Evolutionary conservation across 345 rosid species (phyloP).

Genomic region (Citrus australasica): DNA sequence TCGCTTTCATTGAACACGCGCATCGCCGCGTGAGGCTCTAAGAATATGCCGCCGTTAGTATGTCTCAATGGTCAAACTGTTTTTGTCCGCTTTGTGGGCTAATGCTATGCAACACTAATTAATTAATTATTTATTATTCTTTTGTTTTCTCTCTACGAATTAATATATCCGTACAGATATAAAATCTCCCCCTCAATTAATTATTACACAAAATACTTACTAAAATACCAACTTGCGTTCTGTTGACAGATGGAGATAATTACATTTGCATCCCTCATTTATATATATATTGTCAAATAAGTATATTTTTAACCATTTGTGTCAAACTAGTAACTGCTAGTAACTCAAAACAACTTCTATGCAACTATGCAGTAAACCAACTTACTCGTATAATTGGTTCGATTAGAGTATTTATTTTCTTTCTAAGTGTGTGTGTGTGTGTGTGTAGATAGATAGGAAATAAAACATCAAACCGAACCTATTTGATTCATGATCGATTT

Average conservation of each 20-base stretch:
- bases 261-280: not conserved
- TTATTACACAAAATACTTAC: too few species aligned
- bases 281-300: too few species aligned
- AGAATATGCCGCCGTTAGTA: not conserved
- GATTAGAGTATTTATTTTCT: too few species aligned
- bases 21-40: not conserved
- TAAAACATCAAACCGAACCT: too few species aligned
- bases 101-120: too few species aligned
- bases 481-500: too few species aligned
- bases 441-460: too few species aligned
- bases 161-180: too few species aligned
- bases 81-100: not conserved
- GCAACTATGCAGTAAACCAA: not conserved
- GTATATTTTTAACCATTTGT: not conserved
- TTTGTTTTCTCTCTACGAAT: too few species aligned
- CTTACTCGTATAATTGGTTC: not conserved
- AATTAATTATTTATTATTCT: too few species aligned
- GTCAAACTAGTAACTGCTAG: not conserved
- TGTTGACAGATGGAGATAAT: not conserved
- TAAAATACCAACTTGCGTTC: not conserved
- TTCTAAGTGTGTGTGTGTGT: too few species aligned
- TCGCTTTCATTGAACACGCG: not conserved
- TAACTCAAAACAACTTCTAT: not conserved
- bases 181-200: too few species aligned
- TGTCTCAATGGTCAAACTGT: not conserved